Evolutionary conservation across 1,139 yeast genomes (phyloP).

Genomic region (Hansenula lynferdii): DNA sequence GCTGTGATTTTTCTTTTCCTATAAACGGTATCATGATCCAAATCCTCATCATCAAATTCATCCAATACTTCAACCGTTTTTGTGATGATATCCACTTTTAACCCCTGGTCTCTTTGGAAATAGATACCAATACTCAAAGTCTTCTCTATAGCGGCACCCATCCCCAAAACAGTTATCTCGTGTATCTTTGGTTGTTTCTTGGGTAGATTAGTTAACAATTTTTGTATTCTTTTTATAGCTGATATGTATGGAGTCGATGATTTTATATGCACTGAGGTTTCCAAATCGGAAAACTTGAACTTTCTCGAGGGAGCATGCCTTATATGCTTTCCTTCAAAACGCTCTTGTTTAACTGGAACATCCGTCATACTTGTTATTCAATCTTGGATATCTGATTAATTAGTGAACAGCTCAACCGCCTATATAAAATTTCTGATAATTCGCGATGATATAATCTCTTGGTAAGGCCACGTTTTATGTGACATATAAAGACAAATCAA

Average conservation of each 20-base stretch:
- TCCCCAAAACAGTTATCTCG: conserved; percentile 53
- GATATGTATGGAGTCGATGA: conserved; percentile 57
- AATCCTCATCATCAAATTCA: conserved; percentile 39
- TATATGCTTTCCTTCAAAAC: conserved; percentile 28
- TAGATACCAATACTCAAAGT: conserved; percentile 47
- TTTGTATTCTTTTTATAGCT: conserved; percentile 52
- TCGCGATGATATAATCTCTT: too few relatives aligned
- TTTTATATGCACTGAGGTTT: conserved; percentile 51
- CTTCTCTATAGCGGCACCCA: conserved; percentile 62
- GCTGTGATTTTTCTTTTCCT: conserved; percentile 53
- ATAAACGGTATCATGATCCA: conserved; percentile 30
- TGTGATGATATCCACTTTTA: conserved; percentile 49
- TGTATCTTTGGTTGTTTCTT: conserved; percentile 35
- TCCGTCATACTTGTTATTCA: neutral
- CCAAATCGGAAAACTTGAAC: conserved; percentile 34
- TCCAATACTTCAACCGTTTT: conserved; percentile 60
- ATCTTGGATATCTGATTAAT: too few relatives aligned
- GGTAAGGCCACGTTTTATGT: too few relatives aligned
- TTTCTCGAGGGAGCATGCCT: conserved; percentile 42
- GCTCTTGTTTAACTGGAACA: conserved; percentile 1
- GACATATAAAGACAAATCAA: too few relatives aligned
- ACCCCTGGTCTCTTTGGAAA: conserved; percentile 41
- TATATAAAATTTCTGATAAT: too few relatives aligned
- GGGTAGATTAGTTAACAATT: conserved; percentile 32
- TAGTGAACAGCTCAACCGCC: too few relatives aligned